phyloP scores from a whole-genome alignment of 2,329 filamentous ascomycete genomes.

The Hyphodiscus sp. region DNA sequence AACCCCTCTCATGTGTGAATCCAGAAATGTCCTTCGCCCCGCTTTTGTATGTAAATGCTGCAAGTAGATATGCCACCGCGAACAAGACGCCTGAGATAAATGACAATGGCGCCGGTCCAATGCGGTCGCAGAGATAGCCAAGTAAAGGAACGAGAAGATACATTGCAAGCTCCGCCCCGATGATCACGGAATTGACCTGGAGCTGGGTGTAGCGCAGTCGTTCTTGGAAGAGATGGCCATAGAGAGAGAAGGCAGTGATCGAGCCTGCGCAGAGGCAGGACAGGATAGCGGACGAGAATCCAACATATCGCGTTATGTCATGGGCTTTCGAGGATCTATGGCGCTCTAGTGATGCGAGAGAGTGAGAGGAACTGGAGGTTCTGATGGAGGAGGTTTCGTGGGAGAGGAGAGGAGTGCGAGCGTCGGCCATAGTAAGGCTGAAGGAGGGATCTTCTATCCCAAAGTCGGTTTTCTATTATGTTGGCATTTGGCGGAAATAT shows the following conservation, averaged over 20 bases:
- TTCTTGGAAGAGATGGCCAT: slow-evolving; percentile 83
- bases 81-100: slow-evolving; percentile 68
- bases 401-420: slow-evolving; percentile 20
- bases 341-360: slow-evolving; percentile 12
- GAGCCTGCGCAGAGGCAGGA: slow-evolving; percentile 76
- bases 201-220: slow-evolving; percentile 83
- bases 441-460: background rate
- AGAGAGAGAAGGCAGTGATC: slow-evolving; percentile 89
- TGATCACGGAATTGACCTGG: slow-evolving; percentile 85
- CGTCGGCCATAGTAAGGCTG: slow-evolving; percentile 16
- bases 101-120: slow-evolving; percentile 72
- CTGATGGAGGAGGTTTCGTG: slow-evolving; percentile 12
- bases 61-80: slow-evolving; percentile 73
- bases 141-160: slow-evolving; percentile 89
- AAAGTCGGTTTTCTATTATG: background rate
- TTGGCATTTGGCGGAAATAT: background rate
- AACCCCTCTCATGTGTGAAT: slow-evolving; percentile 42
- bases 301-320: slow-evolving; percentile 32
- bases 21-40: slow-evolving; percentile 39
- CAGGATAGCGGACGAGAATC: slow-evolving; percentile 49
- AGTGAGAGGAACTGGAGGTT: slow-evolving; percentile 14
- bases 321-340: slow-evolving; percentile 13
- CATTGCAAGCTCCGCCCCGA: slow-evolving; percentile 78
- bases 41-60: slow-evolving; percentile 67
- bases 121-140: slow-evolving; percentile 86